These are phyloP conservation scores for Cryptococcus neoformans DNA, from an alignment of 1,284 basidiomycete species.

Conservation along the genomic window DNA sequence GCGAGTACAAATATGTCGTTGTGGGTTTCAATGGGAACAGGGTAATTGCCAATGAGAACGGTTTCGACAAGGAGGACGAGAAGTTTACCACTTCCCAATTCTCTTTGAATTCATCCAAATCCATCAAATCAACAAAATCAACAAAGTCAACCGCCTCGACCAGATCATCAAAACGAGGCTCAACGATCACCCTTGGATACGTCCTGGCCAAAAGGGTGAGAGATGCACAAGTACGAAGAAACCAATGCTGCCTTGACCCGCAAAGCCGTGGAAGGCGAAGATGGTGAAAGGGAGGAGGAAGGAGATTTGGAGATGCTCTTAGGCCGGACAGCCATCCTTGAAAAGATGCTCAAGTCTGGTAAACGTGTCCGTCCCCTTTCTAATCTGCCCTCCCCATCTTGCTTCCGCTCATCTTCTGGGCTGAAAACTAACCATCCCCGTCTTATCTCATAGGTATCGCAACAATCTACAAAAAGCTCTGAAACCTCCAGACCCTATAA, in stretches of 20 bases:
- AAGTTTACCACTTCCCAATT: conserved; percentile 1
- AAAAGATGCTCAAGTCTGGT: conserved; percentile 33
- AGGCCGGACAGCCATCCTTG: conserved; percentile 36
- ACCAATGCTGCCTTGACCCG: conserved; percentile 1
- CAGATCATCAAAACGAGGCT: conserved; percentile 10
- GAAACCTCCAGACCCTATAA: no score
- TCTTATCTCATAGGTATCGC: conserved; percentile 1
- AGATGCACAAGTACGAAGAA: conserved; percentile 2
- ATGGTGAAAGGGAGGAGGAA: conserved; percentile 25
- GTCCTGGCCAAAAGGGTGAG: conserved; percentile 10
- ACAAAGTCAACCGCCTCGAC: conserved; percentile 10
- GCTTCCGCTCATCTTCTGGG: not conserved
- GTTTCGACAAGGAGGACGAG: conserved; percentile 5
- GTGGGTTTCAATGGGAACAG: not conserved
- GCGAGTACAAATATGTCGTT: no score
- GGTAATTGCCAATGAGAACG: not conserved
- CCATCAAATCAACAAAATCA: conserved; percentile 11
- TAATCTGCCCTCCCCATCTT: no score
- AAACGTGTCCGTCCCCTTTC: conserved; percentile 27
- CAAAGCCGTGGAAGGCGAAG: conserved; percentile 15
- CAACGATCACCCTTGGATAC: conserved; percentile 10
- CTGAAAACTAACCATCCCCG: conserved; percentile 5
- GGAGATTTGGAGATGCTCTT: conserved; percentile 32
- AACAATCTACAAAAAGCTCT: not conserved
- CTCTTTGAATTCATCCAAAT: not conserved